Conservation (phyloP, 192 early-diverging fungal genomes). For the Linnemannia schmuckeri region DNA sequence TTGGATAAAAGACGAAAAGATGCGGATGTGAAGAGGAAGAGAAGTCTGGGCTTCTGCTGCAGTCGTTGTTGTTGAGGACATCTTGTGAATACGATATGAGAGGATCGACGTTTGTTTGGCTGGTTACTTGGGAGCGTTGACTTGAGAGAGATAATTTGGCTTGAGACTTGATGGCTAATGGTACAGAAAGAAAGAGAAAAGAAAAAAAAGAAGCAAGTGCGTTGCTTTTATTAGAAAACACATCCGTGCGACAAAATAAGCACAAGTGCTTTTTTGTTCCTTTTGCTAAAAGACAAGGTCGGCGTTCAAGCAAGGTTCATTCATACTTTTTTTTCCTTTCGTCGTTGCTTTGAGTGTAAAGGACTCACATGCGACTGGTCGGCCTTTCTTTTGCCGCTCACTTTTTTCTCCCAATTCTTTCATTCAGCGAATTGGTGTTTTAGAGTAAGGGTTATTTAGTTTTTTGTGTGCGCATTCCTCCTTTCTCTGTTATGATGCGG, state of each 20-base stretch:
- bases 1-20: constrained; percentile 40
- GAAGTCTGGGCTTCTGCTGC: neutral
- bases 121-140: neutral
- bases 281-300: neutral
- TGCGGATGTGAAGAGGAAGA: constrained; percentile 50
- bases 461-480: no score
- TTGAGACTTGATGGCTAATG: neutral
- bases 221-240: neutral
- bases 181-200: neutral
- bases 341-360: neutral
- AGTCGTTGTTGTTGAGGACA: constrained; percentile 20
- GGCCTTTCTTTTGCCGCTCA: neutral
- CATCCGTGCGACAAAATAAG: neutral
- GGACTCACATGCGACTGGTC: constrained; percentile 3
- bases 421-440: neutral
- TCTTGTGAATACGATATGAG: neutral
- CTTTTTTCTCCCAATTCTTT: neutral
- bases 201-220: neutral
- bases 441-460: neutral
- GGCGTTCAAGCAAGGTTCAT: neutral
- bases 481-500: no score
- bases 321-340: neutral
- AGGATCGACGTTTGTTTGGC: neutral
- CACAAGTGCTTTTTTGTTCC: neutral
- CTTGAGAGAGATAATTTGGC: neutral